Percentiles rank a stretch among this genome's conserved stretches.
Conservation (phyloP, 2,329 filamentous ascomycete species). For the Aureobasidium pullulans region DNA sequence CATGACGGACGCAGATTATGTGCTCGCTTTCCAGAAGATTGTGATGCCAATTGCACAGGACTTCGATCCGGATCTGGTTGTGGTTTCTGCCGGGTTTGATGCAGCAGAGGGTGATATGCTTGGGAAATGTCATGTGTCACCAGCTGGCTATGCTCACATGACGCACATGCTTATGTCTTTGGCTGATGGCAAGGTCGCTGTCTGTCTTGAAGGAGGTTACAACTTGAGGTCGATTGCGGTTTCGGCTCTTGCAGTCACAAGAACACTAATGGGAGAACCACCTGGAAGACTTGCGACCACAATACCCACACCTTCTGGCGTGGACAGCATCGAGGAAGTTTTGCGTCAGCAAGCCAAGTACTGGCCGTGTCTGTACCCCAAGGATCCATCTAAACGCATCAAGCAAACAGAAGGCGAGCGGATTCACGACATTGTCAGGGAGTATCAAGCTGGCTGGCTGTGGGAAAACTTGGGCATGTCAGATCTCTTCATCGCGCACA, state of each 20-base stretch:
- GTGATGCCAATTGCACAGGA: conserved; percentile 94
- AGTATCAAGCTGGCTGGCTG: conserved; percentile 65
- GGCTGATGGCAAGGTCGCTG: conserved; percentile 79
- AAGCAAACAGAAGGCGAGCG: conserved; percentile 45
- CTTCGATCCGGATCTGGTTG: conserved; percentile 88
- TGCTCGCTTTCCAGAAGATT: conserved; percentile 91
- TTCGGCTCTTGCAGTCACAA: conserved; percentile 83
- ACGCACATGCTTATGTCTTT: conserved; percentile 98
- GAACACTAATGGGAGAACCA: conserved; percentile 91
- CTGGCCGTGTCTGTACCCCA: conserved; percentile 83
- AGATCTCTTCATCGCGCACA: conserved; percentile 69
- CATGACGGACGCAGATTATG: conserved; percentile 95
- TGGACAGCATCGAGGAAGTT: conserved; percentile 51
- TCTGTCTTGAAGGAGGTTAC: conserved; percentile 93
- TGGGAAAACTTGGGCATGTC: conserved; percentile 70
- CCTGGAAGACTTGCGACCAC: conserved; percentile 53
- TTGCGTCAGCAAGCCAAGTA: conserved; percentile 56
- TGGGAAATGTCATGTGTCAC: conserved; percentile 86
- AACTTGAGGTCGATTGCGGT: conserved; percentile 88
- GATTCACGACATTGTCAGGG: conserved; percentile 72
- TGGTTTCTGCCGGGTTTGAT: conserved; percentile 93
- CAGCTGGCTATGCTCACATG: conserved; percentile 93
- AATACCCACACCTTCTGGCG: conserved; percentile 43
- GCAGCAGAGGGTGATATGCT: conserved; percentile 89
- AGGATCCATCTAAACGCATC: conserved; percentile 33